phyloP scores from a whole-genome alignment of 306 rosid species.

The Glycine tomentella region DNA sequence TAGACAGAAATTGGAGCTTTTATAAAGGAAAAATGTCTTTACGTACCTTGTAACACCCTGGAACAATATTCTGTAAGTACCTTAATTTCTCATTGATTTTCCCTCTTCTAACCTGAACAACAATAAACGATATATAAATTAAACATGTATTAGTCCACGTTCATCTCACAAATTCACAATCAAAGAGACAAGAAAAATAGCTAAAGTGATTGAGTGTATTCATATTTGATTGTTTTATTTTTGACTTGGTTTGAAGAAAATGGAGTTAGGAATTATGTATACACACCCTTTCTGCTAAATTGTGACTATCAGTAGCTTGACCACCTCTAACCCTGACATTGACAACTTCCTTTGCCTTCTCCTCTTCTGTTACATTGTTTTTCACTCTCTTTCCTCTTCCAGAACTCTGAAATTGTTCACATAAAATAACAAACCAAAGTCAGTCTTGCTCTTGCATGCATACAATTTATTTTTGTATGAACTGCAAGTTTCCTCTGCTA shows the following conservation, averaged over 20 bases:
- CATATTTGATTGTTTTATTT: conserved; percentile 17
- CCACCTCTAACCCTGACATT: conserved; percentile 98
- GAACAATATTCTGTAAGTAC: conserved; percentile 91
- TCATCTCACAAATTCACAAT: too few species aligned
- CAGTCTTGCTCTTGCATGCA: background rate
- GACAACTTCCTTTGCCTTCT: conserved; percentile 78
- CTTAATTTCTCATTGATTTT: conserved; percentile 87
- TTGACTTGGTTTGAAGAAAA: background rate
- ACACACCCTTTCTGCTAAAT: conserved; percentile 96
- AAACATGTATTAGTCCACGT: too few species aligned
- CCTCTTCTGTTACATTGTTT: conserved; percentile 52
- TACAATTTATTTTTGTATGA: too few species aligned
- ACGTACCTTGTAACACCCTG: conserved; percentile 98
- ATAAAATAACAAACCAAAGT: conserved; percentile 11
- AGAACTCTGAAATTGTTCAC: conserved; percentile 53
- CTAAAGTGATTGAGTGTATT: too few species aligned
- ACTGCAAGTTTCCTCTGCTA: too few species aligned
- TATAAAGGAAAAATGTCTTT: conserved; percentile 3
- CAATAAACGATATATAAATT: background rate
- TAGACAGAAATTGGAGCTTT: conserved; percentile 3
- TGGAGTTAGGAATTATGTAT: background rate
- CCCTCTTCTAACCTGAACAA: conserved; percentile 87
- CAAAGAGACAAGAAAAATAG: too few species aligned
- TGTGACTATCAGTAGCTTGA: conserved; percentile 96
- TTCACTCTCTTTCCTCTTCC: conserved; percentile 76